Conservation (phyloP, 441 rosid genomes). For the Erodium trifolium region DNA sequence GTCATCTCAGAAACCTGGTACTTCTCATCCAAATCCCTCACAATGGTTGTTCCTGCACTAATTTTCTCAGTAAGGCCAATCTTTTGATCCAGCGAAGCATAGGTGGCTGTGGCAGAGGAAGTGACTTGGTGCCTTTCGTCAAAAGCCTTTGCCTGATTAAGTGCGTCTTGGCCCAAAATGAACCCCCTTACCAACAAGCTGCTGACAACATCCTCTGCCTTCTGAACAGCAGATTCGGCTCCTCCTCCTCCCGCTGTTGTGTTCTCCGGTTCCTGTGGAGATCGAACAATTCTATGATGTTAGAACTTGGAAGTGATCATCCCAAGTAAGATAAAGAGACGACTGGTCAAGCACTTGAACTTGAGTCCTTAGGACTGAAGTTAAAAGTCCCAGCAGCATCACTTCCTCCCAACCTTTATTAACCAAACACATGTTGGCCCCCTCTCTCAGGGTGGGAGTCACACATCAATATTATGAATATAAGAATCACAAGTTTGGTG, state of each 20-base stretch:
- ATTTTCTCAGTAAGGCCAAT: constrained; percentile 51
- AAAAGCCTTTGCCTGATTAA: constrained; percentile 22
- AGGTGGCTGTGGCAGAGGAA: constrained; percentile 39
- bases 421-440: too few relatives aligned
- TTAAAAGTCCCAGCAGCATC: too few relatives aligned
- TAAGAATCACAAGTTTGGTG: too few relatives aligned
- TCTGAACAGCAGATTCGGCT: constrained; percentile 9
- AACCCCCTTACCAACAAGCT: constrained; percentile 10
- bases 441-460: too few relatives aligned
- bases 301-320: neutral
- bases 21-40: constrained; percentile 33
- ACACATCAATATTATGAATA: too few relatives aligned
- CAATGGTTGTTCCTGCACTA: constrained; percentile 46
- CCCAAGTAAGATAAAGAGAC: neutral
- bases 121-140: constrained; percentile 43
- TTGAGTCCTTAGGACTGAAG: too few relatives aligned
- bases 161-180: constrained; percentile 21
- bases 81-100: constrained; percentile 53
- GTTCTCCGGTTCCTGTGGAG: constrained; percentile 14
- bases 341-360: too few relatives aligned
- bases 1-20: constrained; percentile 26
- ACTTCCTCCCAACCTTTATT: too few relatives aligned
- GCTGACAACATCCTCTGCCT: constrained; percentile 17
- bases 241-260: neutral
- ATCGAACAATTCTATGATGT: neutral